These are phyloP conservation scores for Parietichytrium sp. DNA, from an alignment of 108 stramenopile genomes.

Conservation along the genomic window DNA sequence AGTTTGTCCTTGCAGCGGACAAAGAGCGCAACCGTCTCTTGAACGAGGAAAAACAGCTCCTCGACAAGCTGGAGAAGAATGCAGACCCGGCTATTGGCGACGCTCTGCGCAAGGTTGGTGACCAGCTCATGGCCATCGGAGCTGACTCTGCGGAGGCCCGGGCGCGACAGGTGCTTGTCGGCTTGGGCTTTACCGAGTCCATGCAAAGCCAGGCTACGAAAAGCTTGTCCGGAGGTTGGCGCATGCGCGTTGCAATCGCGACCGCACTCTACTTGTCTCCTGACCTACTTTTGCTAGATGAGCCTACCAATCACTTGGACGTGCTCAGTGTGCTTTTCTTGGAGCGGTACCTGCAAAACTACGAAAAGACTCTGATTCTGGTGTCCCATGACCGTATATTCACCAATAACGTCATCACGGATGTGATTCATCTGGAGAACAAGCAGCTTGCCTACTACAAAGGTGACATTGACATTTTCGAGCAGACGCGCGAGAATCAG, in stretches of 20 bases:
- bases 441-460: constrained; percentile 81
- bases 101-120: constrained; percentile 50
- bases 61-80: constrained; percentile 20
- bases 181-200: constrained; percentile 78
- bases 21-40: constrained; percentile 62
- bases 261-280: constrained; percentile 87
- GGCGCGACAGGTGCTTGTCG: constrained; percentile 67
- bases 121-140: constrained; percentile 59
- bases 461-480: constrained; percentile 92
- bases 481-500: constrained; percentile 76
- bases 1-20: constrained; percentile 66
- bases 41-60: constrained; percentile 53
- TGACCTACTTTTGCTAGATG: constrained; percentile 74
- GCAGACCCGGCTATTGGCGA: neutral
- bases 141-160: constrained; percentile 64
- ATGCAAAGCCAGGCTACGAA: constrained; percentile 77
- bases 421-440: constrained; percentile 78
- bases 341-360: constrained; percentile 72
- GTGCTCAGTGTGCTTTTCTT: constrained; percentile 93
- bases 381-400: constrained; percentile 94
- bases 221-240: constrained; percentile 85
- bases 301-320: constrained; percentile 77
- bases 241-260: constrained; percentile 95
- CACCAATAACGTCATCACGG: constrained; percentile 85
- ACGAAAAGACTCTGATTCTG: constrained; percentile 82